Base-by-base conservation (phyloP, 2,329 filamentous ascomycete genomes). In the Fusarium xyrophilum region DNA sequence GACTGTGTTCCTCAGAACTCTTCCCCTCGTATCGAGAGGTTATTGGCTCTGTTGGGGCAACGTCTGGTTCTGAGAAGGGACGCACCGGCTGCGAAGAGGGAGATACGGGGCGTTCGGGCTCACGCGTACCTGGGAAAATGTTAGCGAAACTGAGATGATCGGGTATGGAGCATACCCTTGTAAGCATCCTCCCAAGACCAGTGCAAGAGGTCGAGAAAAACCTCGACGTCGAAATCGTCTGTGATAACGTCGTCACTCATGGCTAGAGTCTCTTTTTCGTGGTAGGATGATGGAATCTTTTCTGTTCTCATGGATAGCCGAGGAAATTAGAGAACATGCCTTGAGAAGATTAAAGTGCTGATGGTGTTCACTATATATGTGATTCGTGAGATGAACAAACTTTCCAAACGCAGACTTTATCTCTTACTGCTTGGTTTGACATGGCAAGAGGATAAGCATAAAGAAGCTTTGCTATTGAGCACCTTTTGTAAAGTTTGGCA, bases 401-500 rank as follows among this genome's bases (percentile, higher is more conserved):
- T 44, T n/a, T 44, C 3, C 2, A 14, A n/a, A 28, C 19, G 19
- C 6, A 8, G 13, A n/a, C 3, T 10, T 12, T n/a, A 21, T 8
- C 0, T 8, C 3, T 6, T 25, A 4, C 5, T 8, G 2, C 17
- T 25, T 43, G 1, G 0, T 12, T 15, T 15, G 3, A n/a, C 15
- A 7, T 3, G 25, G 3, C 4, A 6, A 15, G 19, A 15, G 4
- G 8, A 11, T 6, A 6, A 28, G 1, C 6, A 11, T 28, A 28
- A 44, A 13, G 27, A 21, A 44, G 7, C 25, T 44, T 28, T 13
- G 7, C 6, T 11, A 11, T 12, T 28, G 19, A 11, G 17, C 2
- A 7, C 25, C 21, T 28, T n/a, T 44, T 15, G 25, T 2, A 28
- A 44, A 15, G 13, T n/a, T 11, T 28, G 0, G n/a, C 4, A 27